Conservation (phyloP, 768 basidiomycete species). For the Lactarius psammicola region DNA sequence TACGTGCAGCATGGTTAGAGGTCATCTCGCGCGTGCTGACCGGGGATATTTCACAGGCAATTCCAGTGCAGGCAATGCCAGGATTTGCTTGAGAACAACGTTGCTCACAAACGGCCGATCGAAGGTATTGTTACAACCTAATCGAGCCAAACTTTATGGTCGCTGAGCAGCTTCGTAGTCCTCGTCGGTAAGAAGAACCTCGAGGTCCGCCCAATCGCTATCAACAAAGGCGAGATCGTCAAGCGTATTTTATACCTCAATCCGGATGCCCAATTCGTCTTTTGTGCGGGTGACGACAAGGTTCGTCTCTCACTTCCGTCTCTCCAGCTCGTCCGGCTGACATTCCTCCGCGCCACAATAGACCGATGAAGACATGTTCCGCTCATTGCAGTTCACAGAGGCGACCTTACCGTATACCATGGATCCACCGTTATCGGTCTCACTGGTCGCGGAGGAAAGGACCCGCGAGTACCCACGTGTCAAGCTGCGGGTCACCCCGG, state of each 20-base stretch:
- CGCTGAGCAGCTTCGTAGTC: conserved; percentile 44
- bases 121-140: conserved; percentile 56
- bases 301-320: conserved; percentile 37
- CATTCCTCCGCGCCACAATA: conserved; percentile 32
- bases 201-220: conserved; percentile 91
- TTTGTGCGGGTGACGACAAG: conserved; percentile 99
- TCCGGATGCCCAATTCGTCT: conserved; percentile 92
- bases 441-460: conserved; percentile 36
- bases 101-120: conserved; percentile 90
- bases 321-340: too few species aligned
- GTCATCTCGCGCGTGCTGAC: conserved; percentile 7
- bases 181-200: conserved; percentile 97
- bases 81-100: conserved; percentile 90
- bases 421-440: conserved; percentile 56
- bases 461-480: conserved; percentile 44
- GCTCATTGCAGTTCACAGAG: conserved; percentile 64
- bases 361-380: conserved; percentile 99
- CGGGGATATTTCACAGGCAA: conserved; percentile 43
- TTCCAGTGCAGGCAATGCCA: conserved; percentile 98
- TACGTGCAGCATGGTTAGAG: conserved; percentile 40
- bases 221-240: conserved; percentile 99
- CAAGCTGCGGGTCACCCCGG: conserved; percentile 61
- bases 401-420: conserved; percentile 35
- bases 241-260: conserved; percentile 90
- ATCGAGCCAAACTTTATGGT: neutral